Evolutionary conservation across 1,284 basidiomycete genomes (phyloP), one percentile per base, ranked within the genome.

Genomic region (Cryptococcus sp.): DNA sequence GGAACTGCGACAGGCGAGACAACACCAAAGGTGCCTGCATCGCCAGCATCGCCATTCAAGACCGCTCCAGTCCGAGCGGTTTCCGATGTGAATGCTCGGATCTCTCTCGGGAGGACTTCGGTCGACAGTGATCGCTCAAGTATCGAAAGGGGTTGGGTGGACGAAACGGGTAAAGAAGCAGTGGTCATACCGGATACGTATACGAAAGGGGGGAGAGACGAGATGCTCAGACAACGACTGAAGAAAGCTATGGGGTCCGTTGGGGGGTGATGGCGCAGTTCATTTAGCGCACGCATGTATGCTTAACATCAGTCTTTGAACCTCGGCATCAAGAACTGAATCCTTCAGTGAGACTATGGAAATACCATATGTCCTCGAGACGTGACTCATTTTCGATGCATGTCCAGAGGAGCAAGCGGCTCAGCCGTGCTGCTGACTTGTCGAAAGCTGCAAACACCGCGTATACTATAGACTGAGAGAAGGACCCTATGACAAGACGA

Each of bases 171-270:
- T 19, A 53, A 40, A 22, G 22, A 22, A 19, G 42, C 39, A 3
- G 45, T 38, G 3, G 38, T 41, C 3, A 51, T 42, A 8, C 39
- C 53, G 10, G 53, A 57, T 47, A 53, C 52, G n/a, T 51, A 45
- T 15, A 46, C 61, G 45, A 53, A 71, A 41, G 69, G 75, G 57
- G 70, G 60, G 47, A 62, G 77, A 47, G 76, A 79, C 61, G 74
- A 78, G 45, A 67, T 66, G n/a, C 57, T 79, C 47, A 61, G 76
- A 35, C 67, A 71, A 60, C 65, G 78, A 40, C 60, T 79, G 63
- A 78, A 76, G 60, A 78, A 78, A 59, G 78, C 73, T 16, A 79
- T 79, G 78, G 77, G 76, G 5, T 71, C 64, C 49, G 65, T 74
- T 50, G 77, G 77, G 16, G 75, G 66, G 8, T 76, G 63, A 59